These are phyloP conservation scores for Seiridium unicorne DNA, from an alignment of 2,329 filamentous ascomycete genomes.

Conservation along the genomic window DNA sequence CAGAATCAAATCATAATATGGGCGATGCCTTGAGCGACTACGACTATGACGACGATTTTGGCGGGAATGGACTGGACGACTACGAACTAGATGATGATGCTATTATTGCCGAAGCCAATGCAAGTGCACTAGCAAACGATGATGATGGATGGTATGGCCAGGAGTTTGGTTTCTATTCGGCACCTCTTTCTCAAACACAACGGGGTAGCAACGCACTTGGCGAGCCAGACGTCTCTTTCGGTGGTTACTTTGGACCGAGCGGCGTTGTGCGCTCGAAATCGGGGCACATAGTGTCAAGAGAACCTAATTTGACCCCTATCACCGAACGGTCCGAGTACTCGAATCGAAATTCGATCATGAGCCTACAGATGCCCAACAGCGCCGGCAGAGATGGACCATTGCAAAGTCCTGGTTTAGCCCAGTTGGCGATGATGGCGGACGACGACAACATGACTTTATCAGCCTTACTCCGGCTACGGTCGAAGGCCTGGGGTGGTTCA, in stretches of 20 bases:
- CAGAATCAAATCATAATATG: slow-evolving; percentile 18
- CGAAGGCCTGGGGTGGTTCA: slow-evolving; percentile 78
- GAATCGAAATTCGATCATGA: slow-evolving; percentile 88
- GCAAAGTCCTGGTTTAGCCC: slow-evolving; percentile 72
- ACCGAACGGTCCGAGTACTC: slow-evolving; percentile 96
- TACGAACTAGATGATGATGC: slow-evolving; percentile 78
- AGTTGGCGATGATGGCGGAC: slow-evolving; percentile 67
- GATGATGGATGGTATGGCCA: slow-evolving; percentile 92
- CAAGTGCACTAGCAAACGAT: slow-evolving; percentile 87
- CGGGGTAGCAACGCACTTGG: slow-evolving; percentile 22
- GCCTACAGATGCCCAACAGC: slow-evolving; percentile 53
- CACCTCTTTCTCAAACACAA: slow-evolving; percentile 36
- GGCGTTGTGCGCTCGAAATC: slow-evolving; percentile 69
- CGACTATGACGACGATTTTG: slow-evolving; percentile 65
- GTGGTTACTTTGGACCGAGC: slow-evolving; percentile 84
- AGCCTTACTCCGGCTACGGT: slow-evolving; percentile 69
- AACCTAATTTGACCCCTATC: slow-evolving; percentile 93
- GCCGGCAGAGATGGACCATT: slow-evolving; percentile 49
- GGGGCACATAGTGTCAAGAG: slow-evolving; percentile 71
- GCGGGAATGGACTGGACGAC: slow-evolving; percentile 48
- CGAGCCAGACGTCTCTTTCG: slow-evolving; percentile 54
- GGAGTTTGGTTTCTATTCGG: slow-evolving; percentile 94
- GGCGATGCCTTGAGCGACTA: slow-evolving; percentile 42
- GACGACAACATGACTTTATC: slow-evolving; percentile 73
- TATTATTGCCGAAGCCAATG: slow-evolving; percentile 93